Percentiles rank a stretch among this genome's conserved stretches.
phyloP scores from a whole-genome alignment of 1,284 basidiomycete species.

The Ceratobasidium sp. region DNA sequence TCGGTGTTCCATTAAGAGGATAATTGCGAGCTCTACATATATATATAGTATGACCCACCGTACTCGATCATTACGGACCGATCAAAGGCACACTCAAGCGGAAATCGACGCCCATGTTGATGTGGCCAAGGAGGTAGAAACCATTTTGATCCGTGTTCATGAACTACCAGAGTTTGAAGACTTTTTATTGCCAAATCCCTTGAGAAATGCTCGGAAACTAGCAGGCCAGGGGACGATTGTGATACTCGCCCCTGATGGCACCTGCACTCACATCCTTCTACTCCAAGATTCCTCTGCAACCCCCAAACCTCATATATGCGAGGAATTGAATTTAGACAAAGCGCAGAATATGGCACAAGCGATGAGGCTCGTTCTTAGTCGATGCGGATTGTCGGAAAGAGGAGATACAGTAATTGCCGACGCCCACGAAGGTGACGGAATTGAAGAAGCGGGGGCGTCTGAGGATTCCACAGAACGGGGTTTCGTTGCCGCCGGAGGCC shows the following conservation, averaged over 20 bases:
- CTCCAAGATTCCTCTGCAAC: neutral
- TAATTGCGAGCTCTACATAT: constrained; percentile 15
- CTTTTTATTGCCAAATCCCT: constrained; percentile 2
- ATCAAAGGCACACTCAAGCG: neutral
- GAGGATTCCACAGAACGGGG: too few species aligned
- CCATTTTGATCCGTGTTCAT: neutral
- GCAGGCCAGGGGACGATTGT: neutral
- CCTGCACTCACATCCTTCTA: neutral
- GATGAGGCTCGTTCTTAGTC: neutral
- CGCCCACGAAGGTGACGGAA: too few species aligned
- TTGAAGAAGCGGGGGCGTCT: too few species aligned
- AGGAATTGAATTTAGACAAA: neutral
- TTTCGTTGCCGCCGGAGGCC: neutral
- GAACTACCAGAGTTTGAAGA: constrained; percentile 1
- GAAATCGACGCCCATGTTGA: constrained; percentile 5
- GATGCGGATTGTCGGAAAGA: neutral
- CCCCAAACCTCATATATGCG: neutral
- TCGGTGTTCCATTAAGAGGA: constrained; percentile 1
- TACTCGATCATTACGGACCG: neutral
- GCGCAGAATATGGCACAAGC: neutral
- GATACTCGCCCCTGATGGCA: neutral
- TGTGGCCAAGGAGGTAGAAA: neutral
- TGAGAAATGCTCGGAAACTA: neutral
- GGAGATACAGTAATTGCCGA: too few species aligned
- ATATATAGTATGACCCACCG: neutral